Conservation (phyloP, 148 eudicot species). For the Camellia sinensis region DNA sequence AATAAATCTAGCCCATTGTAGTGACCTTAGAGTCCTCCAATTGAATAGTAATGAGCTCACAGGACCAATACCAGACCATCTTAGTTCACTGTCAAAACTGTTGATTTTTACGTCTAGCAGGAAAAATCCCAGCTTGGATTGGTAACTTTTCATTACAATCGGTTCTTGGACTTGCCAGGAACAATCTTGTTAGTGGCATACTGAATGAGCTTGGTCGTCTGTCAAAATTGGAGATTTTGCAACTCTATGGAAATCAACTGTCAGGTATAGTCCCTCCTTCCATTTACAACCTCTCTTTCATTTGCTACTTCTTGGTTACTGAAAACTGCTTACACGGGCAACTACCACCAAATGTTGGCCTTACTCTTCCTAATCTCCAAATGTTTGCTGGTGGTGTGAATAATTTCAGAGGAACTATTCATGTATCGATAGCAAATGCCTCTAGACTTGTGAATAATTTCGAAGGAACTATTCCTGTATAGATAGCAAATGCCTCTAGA, state of each 20-base stretch:
- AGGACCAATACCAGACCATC: constrained; percentile 34
- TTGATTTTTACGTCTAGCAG: neutral
- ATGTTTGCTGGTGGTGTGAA: constrained; percentile 13
- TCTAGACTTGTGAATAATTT: constrained; percentile 20
- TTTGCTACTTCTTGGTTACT: constrained; percentile 1
- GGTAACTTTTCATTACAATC: constrained; percentile 32
- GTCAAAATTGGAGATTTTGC: neutral
- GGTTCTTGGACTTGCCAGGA: neutral
- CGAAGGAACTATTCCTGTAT: constrained; percentile 8
- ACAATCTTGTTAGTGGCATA: constrained; percentile 19
- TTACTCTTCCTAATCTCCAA: constrained; percentile 22
- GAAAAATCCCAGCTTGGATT: constrained; percentile 29
- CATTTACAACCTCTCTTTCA: constrained; percentile 24
- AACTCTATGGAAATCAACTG: constrained; percentile 10
- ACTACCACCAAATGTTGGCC: constrained; percentile 16
- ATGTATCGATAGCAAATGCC: constrained; percentile 27
- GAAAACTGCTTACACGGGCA: constrained; percentile 14
- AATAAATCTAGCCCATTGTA: constrained; percentile 27
- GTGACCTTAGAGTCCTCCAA: constrained; percentile 17
- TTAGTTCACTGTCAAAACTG: constrained; percentile 24
- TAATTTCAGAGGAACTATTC: constrained; percentile 26
- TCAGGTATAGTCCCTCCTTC: constrained; percentile 21
- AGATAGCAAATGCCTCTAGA: too few species aligned
- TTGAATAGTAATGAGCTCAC: constrained; percentile 14
- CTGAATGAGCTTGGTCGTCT: constrained; percentile 18